phyloP scores from a whole-genome alignment of 495 filamentous ascomycete species.

The Neurospora sp. region DNA sequence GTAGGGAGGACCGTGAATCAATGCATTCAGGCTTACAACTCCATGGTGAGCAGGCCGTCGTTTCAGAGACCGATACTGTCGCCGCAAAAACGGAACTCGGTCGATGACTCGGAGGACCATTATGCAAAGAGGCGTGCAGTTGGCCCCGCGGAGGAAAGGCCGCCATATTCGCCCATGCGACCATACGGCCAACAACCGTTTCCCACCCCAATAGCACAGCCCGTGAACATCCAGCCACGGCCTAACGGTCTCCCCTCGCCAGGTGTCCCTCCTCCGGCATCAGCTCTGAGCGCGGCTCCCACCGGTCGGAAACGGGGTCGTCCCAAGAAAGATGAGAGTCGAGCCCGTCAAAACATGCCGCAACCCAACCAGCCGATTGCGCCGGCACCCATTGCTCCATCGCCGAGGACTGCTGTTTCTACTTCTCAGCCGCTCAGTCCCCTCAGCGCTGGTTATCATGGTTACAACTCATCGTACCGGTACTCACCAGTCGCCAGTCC shows the following conservation, averaged over 20 bases:
- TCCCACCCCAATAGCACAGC: constrained; percentile 9
- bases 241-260: constrained; percentile 27
- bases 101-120: constrained; percentile 32
- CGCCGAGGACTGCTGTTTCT: not conserved
- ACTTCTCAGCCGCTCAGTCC: not conserved
- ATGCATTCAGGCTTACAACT: constrained; percentile 31
- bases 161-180: constrained; percentile 6
- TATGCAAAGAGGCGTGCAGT: constrained; percentile 32
- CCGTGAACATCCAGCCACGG: constrained; percentile 22
- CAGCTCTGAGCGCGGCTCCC: constrained; percentile 14
- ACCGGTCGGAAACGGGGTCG: constrained; percentile 18
- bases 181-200: constrained; percentile 19
- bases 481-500: not conserved
- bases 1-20: constrained; percentile 40
- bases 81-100: constrained; percentile 34
- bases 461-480: not conserved
- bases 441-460: not conserved
- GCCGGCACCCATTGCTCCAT: constrained; percentile 22
- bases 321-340: constrained; percentile 16
- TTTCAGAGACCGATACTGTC: constrained; percentile 15
- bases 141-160: constrained; percentile 13
- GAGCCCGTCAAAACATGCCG: constrained; percentile 10
- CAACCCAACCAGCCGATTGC: constrained; percentile 29
- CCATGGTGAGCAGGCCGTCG: constrained; percentile 28
- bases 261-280: constrained; percentile 14